Base-by-base conservation (phyloP, 306 rosid genomes). In the Medicago arabica region DNA sequence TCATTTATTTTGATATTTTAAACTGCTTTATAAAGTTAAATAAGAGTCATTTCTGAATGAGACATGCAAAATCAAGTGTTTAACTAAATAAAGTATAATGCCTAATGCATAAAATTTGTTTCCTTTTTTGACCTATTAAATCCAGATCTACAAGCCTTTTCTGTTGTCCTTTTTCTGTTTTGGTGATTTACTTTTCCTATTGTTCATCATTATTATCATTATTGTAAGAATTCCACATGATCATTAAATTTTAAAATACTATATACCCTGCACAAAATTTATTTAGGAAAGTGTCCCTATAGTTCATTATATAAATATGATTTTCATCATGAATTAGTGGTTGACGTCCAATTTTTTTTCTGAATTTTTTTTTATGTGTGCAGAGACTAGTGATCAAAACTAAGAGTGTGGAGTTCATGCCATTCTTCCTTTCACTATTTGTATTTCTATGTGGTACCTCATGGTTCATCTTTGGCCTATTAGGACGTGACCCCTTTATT, bases 381-480 rank as follows among this genome's bases (percentile, higher is more conserved):
- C 87, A 94, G 98, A 90, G 87, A 84, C 74, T 83, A 3, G 98
- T 92, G 78, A 64, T 94, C 7, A 88, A 17, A 67, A 92, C 86
- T 0, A 94, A 86, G 85, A 94, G 98, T 17, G 97, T 94, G 74
- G 98, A 94, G 79, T 94, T 86, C 79, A 94, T 94, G 98, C 98
- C 98, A 0, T 94, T 91, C 78, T 91, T 90, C 81, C 74, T 94
- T 68, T 94, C 98, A 0, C 86, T 94, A 7, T 92, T 88, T 63
- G 87, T 88, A 78, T 94, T 94, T 66, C 80, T 94, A 15, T 94
- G 97, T 31, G 98, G 97, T 10, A 86, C 89, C 2, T 94, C 93
- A 1, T 94, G 95, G 93, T 90, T 92, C 54, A 60, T 90, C 65
- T 94, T 9, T 69, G 97, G 97, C 19, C 74, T 88, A 6, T 75